phyloP scores from a whole-genome alignment of 441 rosid species.

The Eutrema salsugineum region DNA sequence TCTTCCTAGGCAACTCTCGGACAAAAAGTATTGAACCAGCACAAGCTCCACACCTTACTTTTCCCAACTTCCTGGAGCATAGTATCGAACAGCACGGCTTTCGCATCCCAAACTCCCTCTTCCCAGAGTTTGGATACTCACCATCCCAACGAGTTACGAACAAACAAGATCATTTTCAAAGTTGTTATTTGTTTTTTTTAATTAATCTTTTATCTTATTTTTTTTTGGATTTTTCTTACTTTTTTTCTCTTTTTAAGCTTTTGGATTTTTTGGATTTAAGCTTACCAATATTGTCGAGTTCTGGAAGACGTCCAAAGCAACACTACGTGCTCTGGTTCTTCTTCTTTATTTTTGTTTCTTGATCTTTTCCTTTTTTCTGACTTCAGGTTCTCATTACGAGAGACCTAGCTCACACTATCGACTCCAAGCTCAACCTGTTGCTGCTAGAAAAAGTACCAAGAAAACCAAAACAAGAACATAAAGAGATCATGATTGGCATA shows the following conservation, averaged over 20 bases:
- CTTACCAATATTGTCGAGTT: constrained; percentile 20
- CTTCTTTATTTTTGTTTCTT: constrained; percentile 8
- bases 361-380: not conserved
- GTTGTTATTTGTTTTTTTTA: not conserved
- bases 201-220: not conserved
- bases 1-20: constrained; percentile 2
- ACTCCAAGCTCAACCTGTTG: constrained; percentile 50
- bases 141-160: constrained; percentile 10
- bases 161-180: not conserved
- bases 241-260: not conserved
- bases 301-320: constrained; percentile 9
- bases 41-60: not conserved
- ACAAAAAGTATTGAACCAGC: not conserved
- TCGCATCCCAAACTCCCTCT: not conserved
- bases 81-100: not conserved
- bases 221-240: not conserved
- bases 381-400: not conserved
- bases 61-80: not conserved
- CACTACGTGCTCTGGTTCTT: constrained; percentile 7
- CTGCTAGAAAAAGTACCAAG: constrained; percentile 16
- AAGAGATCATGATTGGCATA: constrained; percentile 40
- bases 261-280: no score
- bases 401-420: constrained; percentile 31
- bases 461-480: constrained; percentile 28
- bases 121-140: constrained; percentile 3